Evolutionary conservation across 2,329 filamentous ascomycete genomes (phyloP), one percentile per base, ranked within the genome.

Genomic region (Paecilomyces fulvus): DNA sequence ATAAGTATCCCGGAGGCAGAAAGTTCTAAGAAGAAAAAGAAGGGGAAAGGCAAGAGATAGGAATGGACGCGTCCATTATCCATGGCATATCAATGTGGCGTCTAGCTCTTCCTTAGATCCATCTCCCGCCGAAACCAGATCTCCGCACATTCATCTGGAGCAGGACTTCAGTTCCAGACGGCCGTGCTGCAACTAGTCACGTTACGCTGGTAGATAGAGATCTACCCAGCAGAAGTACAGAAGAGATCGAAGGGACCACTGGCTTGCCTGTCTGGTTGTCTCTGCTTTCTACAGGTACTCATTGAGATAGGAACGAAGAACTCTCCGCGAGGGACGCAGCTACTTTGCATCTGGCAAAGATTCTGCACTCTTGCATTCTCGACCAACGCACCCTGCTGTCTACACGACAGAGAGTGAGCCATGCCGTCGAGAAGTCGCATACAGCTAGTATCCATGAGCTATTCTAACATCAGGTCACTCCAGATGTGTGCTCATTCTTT

Each of bases 1-100:
- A 79, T 86, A n/a, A 84, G 81, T 60, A 78, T 90, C 48, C 82
- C 85, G 1, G 84, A 83, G 63, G 67, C 64, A 30, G 65, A 67
- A 57, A 70, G 58, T 48, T 30, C 69, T 51, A 71, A 73, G 30
- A 80, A 79, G 65, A 78, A 77, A 54, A 83, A 75, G 63, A 76
- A 70, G 61, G 67, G 69, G 46, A 74, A 70, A 52, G 65, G 69
- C 51, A 70, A 51, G 31, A 25, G 55, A 61, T 53, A 49, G 48
- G 55, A 33, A 28, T 25, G 30, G 10, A 10, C 8, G 30, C 4
- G 2, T 31, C 3, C 30, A 3, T 28, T 31, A 21, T 21, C 21
- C 21, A 21, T 31, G 30, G 3, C 1, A 37, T 6, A 37, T 43
- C 37, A 17, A 17, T 9, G 8, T 43, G 37, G 10, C n/a, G 37